Conservation (phyloP, 1,284 basidiomycete species). For the Ceratobasidium sp. region DNA sequence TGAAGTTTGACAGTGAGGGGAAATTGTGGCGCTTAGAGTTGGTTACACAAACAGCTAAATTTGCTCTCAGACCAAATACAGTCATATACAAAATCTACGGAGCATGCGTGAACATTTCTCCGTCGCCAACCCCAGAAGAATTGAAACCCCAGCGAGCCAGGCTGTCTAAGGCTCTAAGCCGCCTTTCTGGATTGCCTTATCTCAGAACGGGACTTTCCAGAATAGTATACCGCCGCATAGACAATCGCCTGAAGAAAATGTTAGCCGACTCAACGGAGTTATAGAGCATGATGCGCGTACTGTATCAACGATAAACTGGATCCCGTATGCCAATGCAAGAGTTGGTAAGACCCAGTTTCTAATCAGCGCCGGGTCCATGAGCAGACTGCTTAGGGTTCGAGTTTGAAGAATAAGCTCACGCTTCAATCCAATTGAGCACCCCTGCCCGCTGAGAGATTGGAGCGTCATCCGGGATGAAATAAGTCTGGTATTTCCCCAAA, state of each 20-base stretch:
- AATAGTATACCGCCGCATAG: slow-evolving; percentile 1
- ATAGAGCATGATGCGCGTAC: background rate
- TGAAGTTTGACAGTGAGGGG: too few relatives aligned
- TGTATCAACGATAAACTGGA: slow-evolving; percentile 28
- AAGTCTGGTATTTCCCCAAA: slow-evolving; percentile 24
- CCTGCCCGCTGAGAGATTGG: background rate
- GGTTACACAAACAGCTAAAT: too few relatives aligned
- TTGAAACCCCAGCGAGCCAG: too few relatives aligned
- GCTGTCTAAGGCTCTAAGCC: too few relatives aligned
- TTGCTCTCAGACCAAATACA: too few relatives aligned
- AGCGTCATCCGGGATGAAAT: background rate
- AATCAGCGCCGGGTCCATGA: background rate
- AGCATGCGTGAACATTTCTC: too few relatives aligned
- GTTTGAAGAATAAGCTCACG: slow-evolving; percentile 8
- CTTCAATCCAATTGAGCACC: slow-evolving; percentile 23
- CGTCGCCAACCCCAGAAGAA: too few relatives aligned
- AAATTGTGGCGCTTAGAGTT: too few relatives aligned
- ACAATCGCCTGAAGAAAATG: slow-evolving; percentile 6
- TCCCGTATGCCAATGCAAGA: slow-evolving; percentile 16
- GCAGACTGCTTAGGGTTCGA: background rate
- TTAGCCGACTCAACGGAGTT: background rate
- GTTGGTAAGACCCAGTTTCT: slow-evolving; percentile 37
- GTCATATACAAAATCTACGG: too few relatives aligned
- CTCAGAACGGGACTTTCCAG: too few relatives aligned
- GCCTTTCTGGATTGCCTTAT: too few relatives aligned